Evolutionary conservation across 2,329 filamentous ascomycete genomes (phyloP).

Genomic region (Aspergillus caelatus): DNA sequence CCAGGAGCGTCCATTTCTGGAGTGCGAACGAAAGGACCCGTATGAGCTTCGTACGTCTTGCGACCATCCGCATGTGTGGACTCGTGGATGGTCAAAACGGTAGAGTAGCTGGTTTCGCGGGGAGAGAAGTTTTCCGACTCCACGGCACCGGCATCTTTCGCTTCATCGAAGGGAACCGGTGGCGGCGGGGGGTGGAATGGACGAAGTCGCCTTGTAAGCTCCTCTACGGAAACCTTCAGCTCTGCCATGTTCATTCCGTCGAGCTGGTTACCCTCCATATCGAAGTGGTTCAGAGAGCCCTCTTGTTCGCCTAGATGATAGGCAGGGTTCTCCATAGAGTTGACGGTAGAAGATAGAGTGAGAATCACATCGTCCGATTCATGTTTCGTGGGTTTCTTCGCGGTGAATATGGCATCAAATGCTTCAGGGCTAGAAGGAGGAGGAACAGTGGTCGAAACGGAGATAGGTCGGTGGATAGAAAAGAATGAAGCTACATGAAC

Average conservation of each 20-base stretch:
- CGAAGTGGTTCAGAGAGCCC: slow-evolving; percentile 37
- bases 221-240: slow-evolving; percentile 67
- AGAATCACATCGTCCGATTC: slow-evolving; percentile 63
- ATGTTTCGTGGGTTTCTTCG: slow-evolving; percentile 52
- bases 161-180: slow-evolving; percentile 63
- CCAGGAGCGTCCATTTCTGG: slow-evolving; percentile 43
- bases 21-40: slow-evolving; percentile 52
- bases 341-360: slow-evolving; percentile 58
- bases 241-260: slow-evolving; percentile 58
- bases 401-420: slow-evolving; percentile 83
- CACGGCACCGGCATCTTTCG: slow-evolving; percentile 34
- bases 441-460: slow-evolving; percentile 79
- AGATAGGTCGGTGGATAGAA: slow-evolving; percentile 92
- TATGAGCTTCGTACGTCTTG: slow-evolving; percentile 55
- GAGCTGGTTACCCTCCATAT: slow-evolving; percentile 41
- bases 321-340: slow-evolving; percentile 46
- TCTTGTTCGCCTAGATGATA: slow-evolving; percentile 37
- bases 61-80: slow-evolving; percentile 53
- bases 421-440: slow-evolving; percentile 70
- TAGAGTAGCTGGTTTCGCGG: slow-evolving; percentile 50
- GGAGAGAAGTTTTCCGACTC: slow-evolving; percentile 43
- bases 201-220: slow-evolving; percentile 69
- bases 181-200: slow-evolving; percentile 86
- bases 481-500: slow-evolving; percentile 91
- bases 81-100: slow-evolving; percentile 56